These are phyloP conservation scores for Penicillium sp. DNA, from an alignment of 2,329 filamentous ascomycete species.

Conservation along the genomic window DNA sequence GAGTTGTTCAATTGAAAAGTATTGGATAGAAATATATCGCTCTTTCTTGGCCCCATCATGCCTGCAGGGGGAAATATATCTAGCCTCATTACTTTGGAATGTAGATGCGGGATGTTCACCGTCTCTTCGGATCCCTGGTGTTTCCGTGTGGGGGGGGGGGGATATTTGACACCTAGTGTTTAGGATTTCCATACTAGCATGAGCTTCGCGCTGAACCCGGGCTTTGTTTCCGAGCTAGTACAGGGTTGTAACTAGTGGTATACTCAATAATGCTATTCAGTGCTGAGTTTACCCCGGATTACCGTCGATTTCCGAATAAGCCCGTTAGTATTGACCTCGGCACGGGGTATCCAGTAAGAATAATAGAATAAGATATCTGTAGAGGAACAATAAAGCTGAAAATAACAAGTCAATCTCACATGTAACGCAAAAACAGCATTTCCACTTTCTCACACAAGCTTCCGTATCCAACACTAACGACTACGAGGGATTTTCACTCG, in stretches of 20 bases:
- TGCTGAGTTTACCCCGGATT: constrained; percentile 9
- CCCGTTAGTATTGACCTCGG: constrained; percentile 1
- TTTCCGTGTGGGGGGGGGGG: not conserved
- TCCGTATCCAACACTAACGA: constrained; percentile 1
- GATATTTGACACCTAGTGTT: not conserved
- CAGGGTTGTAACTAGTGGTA: not conserved
- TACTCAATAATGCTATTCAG: not conserved
- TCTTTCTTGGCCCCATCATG: not conserved
- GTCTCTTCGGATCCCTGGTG: constrained; percentile 1
- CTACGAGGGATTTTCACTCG: constrained; percentile 12
- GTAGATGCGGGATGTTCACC: not conserved
- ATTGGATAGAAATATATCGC: not conserved
- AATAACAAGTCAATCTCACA: not conserved
- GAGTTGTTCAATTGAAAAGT: not conserved
- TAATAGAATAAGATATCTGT: not conserved
- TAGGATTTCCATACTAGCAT: not conserved
- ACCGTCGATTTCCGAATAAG: constrained; percentile 1
- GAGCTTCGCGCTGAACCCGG: constrained; percentile 1
- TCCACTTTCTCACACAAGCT: constrained; percentile 10
- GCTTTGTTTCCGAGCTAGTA: constrained; percentile 1
- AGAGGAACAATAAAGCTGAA: not conserved
- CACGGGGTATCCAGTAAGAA: not conserved
- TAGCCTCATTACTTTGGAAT: not conserved
- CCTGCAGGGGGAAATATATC: not conserved
- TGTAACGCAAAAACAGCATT: not conserved